Evolutionary conservation across 1,284 basidiomycete species (phyloP).

Genomic region (Neotropicomus parvogracilis): DNA sequence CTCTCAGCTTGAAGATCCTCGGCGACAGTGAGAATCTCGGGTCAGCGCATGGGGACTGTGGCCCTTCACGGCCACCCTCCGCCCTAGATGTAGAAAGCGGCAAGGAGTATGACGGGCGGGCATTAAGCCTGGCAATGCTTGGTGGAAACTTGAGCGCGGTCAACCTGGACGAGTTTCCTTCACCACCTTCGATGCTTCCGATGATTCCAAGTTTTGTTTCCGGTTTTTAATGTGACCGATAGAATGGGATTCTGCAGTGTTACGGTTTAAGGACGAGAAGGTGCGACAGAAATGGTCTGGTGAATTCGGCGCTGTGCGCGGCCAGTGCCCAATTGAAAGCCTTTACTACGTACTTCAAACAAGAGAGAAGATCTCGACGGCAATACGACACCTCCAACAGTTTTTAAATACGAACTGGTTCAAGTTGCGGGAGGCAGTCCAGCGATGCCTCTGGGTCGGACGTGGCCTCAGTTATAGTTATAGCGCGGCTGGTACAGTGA

Average conservation of each 20-base stretch:
- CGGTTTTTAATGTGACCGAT: constrained; percentile 16
- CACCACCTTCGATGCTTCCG: constrained; percentile 38
- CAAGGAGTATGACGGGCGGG: constrained; percentile 24
- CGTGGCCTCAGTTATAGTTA: no score
- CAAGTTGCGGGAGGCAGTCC: no score
- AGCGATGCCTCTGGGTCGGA: no score
- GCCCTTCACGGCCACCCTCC: constrained; percentile 7
- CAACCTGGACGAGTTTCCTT: constrained; percentile 44
- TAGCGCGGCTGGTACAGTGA: no score
- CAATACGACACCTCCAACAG: no score
- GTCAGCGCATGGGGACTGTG: constrained; percentile 15
- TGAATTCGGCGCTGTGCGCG: no score
- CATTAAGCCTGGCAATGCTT: constrained; percentile 33
- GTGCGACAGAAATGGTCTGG: no score
- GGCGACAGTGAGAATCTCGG: constrained; percentile 12
- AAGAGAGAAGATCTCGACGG: no score
- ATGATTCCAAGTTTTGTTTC: constrained; percentile 33
- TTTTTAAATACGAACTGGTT: no score
- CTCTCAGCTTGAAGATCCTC: constrained; percentile 21
- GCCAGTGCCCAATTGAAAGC: no score
- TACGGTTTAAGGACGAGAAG: background rate
- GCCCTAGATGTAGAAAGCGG: constrained; percentile 13
- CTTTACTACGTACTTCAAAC: no score
- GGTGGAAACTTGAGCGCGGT: constrained; percentile 38
- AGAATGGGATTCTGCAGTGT: background rate